Evolutionary conservation across 306 rosid species (phyloP).

Genomic region (Canavalia ensiformis): DNA sequence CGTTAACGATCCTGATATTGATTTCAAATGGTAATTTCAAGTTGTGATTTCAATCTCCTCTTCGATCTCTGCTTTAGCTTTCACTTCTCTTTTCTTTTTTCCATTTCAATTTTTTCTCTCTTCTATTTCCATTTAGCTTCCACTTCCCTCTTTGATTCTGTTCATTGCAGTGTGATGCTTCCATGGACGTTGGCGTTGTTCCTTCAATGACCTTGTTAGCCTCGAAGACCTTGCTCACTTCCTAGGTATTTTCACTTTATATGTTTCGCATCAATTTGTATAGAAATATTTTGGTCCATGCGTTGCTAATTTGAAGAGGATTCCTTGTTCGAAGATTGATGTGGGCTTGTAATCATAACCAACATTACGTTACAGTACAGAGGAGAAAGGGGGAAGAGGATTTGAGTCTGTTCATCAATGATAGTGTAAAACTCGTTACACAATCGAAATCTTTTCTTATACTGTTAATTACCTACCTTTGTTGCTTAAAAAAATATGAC

Average conservation of each 20-base stretch:
- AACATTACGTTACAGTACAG: not conserved
- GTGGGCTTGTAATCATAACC: not conserved
- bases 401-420: not conserved
- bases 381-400: no score
- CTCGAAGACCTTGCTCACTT: slow-evolving; percentile 98
- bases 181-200: slow-evolving; percentile 89
- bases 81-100: not conserved
- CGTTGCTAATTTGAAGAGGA: slow-evolving; percentile 2
- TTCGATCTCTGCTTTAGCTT: not conserved
- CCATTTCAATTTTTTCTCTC: no score
- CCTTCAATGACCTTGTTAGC: slow-evolving; percentile 85
- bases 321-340: slow-evolving; percentile 14
- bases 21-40: slow-evolving; percentile 59
- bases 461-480: not conserved
- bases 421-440: not conserved
- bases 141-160: not conserved
- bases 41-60: not conserved
- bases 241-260: slow-evolving; percentile 60
- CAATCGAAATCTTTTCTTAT: slow-evolving; percentile 1
- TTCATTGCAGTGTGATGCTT: slow-evolving; percentile 83
- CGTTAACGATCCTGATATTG: slow-evolving; percentile 87
- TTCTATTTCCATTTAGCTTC: not conserved
- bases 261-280: not conserved
- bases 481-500: not conserved
- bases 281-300: not conserved